Conservation (phyloP, 2,329 filamentous ascomycete species). For the Pseudohalonectria lignicola region DNA sequence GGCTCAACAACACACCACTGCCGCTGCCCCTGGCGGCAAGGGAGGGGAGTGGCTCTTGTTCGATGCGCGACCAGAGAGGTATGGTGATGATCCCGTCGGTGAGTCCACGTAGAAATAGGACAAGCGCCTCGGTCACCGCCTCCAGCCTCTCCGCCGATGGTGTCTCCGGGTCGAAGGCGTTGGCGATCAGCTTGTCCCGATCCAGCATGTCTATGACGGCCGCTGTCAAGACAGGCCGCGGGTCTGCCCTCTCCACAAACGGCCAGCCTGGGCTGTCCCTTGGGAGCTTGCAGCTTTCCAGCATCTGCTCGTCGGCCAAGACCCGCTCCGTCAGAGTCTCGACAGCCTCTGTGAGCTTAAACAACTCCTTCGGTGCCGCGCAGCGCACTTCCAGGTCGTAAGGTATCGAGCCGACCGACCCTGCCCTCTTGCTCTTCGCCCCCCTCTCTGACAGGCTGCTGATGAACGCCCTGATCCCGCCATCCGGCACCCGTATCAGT, state of each 20-base stretch:
- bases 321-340: conserved; percentile 44
- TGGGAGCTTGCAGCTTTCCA: conserved; percentile 41
- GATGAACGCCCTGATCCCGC: conserved; percentile 54
- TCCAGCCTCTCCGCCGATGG: conserved; percentile 62
- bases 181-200: conserved; percentile 48
- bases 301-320: conserved; percentile 51
- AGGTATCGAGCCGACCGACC: conserved; percentile 32
- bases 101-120: conserved; percentile 65
- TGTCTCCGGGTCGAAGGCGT: conserved; percentile 51
- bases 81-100: conserved; percentile 69
- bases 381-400: conserved; percentile 52
- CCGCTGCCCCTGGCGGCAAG: conserved; percentile 20
- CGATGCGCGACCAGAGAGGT: conserved; percentile 59
- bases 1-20: conserved; percentile 19
- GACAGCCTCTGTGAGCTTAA: conserved; percentile 76
- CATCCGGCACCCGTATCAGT: conserved; percentile 73
- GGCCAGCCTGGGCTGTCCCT: conserved; percentile 47
- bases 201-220: conserved; percentile 59
- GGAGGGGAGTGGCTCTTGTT: conserved; percentile 29
- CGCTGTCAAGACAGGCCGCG: conserved; percentile 3
- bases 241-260: conserved; percentile 22
- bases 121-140: conserved; percentile 56
- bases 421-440: background rate
- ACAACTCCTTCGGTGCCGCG: conserved; percentile 80
- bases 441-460: conserved; percentile 12